Evolutionary conservation across 208 protist species (phyloP), one percentile per base, ranked within the genome.

Genomic region (Strigomonas culicis): DNA sequence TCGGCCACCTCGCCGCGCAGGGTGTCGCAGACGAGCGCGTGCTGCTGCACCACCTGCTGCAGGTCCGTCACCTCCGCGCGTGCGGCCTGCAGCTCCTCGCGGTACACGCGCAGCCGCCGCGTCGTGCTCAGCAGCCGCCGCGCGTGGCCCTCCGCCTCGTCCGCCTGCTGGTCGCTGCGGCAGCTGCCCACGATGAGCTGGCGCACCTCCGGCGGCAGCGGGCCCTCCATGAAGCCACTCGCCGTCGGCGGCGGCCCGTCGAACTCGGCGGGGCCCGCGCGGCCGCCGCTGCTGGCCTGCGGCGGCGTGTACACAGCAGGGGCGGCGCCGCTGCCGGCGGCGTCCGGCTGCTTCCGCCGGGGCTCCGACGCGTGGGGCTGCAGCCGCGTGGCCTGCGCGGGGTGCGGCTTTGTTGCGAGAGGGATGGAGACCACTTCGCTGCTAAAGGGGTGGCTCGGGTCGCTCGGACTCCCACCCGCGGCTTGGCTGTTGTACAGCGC

Each of bases 51-150:
- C n/a, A 82, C 47, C n/a, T 67, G 55, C n/a, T 74, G 28, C 24
- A 89, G 49, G 66, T 94, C 88, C 0, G 52, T 60, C 10, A 66
- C 67, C 72, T 94, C 88, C 59, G 84, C 88, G 31, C 79, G 58
- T 7, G 88, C 88, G 22, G 80, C 82, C 19, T 76, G 68, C 28
- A 94, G 70, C 70, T 94, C 88, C 27, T 86, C 84, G 8, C 85
- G 77, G 59, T 94, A 94, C 1, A 94, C 88, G 55, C 80, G 78
- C 21, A 92, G 64, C 22, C 88, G 82, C 3, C 85, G 82, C 41
- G 63, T 80, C 21, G 83, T 90, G 76, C 88, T 94, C 36, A 94
- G 68, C 50, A 94, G 74, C 2, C 85, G 80, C 2, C 88, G 77
- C 0, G 88, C 84, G 47, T 94, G 80, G 25, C 79, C 74, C 81